Evolutionary conservation across 2,329 filamentous ascomycete species (phyloP).

Genomic region (Fusarium camptoceras): DNA sequence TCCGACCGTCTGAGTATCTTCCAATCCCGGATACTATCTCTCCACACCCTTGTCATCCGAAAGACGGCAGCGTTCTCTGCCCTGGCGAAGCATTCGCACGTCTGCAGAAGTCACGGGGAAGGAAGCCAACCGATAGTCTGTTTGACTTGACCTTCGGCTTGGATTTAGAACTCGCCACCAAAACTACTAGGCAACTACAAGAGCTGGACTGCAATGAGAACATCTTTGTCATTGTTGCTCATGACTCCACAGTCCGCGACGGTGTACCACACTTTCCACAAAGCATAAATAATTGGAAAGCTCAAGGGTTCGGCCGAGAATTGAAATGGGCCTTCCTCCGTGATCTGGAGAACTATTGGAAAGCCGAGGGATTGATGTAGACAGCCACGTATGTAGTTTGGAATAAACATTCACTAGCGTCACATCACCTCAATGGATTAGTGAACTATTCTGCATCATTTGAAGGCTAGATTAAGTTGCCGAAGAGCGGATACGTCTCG

Average conservation of each 20-base stretch:
- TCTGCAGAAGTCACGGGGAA: slow-evolving; percentile 35
- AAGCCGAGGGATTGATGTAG: slow-evolving; percentile 21
- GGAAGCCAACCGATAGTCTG: slow-evolving; percentile 23
- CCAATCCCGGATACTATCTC: slow-evolving; percentile 49
- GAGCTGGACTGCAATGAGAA: slow-evolving; percentile 39
- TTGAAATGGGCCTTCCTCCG: slow-evolving; percentile 40
- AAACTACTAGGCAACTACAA: slow-evolving; percentile 28
- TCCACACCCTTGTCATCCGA: slow-evolving; percentile 36
- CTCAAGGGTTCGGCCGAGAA: slow-evolving; percentile 16
- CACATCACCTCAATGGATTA: neutral
- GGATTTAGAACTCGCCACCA: slow-evolving; percentile 29
- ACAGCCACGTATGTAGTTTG: neutral
- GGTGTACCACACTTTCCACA: slow-evolving; percentile 39
- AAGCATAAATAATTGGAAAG: slow-evolving; percentile 39
- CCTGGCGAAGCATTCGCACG: slow-evolving; percentile 33
- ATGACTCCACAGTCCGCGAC: slow-evolving; percentile 40
- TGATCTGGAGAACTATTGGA: slow-evolving; percentile 38
- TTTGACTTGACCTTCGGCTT: slow-evolving; percentile 39
- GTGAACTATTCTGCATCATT: neutral
- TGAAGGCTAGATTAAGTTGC: neutral
- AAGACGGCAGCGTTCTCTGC: slow-evolving; percentile 11
- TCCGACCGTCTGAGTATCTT: slow-evolving; percentile 51
- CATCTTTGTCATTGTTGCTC: slow-evolving; percentile 36
- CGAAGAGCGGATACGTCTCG: neutral
- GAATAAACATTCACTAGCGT: neutral